Percentiles rank a stretch among this genome's conserved stretches.
These are phyloP conservation scores for Amanita muscaria DNA, from an alignment of 768 basidiomycete species.

Conservation along the genomic window DNA sequence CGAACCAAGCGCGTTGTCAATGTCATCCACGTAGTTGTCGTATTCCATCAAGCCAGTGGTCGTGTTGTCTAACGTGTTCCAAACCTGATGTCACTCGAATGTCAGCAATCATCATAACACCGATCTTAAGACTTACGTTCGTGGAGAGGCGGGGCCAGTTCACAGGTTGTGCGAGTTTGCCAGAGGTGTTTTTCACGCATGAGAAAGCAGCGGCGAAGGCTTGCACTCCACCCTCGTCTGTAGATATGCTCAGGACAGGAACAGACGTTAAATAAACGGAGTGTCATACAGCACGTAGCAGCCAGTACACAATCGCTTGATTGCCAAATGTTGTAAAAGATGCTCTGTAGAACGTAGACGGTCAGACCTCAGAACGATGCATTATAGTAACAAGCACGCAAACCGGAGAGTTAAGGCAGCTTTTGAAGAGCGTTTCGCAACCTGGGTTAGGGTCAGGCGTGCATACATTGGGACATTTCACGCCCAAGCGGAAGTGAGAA, in stretches of 20 bases:
- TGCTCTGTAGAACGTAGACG: background rate
- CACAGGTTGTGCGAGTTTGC: background rate
- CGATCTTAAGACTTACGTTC: background rate
- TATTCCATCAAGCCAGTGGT: constrained; percentile 2
- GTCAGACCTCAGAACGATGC: background rate
- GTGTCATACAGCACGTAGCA: constrained; percentile 7
- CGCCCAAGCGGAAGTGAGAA: constrained; percentile 1
- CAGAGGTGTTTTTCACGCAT: background rate
- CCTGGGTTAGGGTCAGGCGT: constrained; percentile 9
- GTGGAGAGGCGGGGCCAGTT: constrained; percentile 2
- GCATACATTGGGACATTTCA: background rate
- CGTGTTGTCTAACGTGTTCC: background rate
- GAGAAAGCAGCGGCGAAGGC: background rate
- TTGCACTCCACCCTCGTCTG: constrained; percentile 2
- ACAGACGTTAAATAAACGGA: background rate
- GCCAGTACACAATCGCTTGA: constrained; percentile 8
- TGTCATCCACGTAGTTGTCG: constrained; percentile 8
- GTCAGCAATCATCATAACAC: background rate
- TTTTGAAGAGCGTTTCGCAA: constrained; percentile 10
- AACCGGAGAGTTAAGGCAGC: constrained; percentile 5
- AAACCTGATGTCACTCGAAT: background rate
- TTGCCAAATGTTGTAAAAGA: constrained; percentile 1
- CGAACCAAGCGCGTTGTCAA: constrained; percentile 1
- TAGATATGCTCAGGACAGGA: background rate
- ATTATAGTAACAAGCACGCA: background rate